phyloP scores from a whole-genome alignment of 2,329 filamentous ascomycete species.

The Aquanectria penicillioides region DNA sequence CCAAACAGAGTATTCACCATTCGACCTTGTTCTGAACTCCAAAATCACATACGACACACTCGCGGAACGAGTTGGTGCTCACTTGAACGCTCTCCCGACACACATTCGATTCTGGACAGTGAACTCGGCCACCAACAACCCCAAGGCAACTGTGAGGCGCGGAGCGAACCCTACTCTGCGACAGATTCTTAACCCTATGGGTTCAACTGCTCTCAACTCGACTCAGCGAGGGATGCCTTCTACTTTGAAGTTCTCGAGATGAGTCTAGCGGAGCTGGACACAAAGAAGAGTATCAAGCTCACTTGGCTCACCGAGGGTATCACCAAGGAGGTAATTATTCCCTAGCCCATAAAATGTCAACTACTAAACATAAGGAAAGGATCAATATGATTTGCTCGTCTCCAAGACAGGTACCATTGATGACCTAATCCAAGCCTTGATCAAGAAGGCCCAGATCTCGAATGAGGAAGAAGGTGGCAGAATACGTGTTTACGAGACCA shows the following conservation, averaged over 20 bases:
- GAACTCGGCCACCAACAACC: slow-evolving; percentile 78
- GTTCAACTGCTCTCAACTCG: slow-evolving; percentile 72
- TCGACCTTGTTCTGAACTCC: slow-evolving; percentile 82
- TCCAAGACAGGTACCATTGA: slow-evolving; percentile 84
- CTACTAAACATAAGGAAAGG: slow-evolving; percentile 56
- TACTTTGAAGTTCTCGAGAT: slow-evolving; percentile 96
- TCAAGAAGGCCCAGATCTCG: slow-evolving; percentile 83
- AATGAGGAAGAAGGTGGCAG: slow-evolving; percentile 76
- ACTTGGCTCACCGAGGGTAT: slow-evolving; percentile 90
- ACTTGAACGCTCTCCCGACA: slow-evolving; percentile 80
- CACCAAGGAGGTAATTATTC: slow-evolving; percentile 76
- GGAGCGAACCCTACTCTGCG: slow-evolving; percentile 75
- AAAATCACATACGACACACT: slow-evolving; percentile 93
- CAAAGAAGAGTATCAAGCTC: slow-evolving; percentile 87
- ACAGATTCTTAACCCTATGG: slow-evolving; percentile 81
- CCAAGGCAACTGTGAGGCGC: slow-evolving; percentile 82
- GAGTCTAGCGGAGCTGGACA: slow-evolving; percentile 91
- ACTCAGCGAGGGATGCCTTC: slow-evolving; percentile 80
- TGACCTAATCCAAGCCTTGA: slow-evolving; percentile 79
- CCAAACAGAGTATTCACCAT: slow-evolving; percentile 69
- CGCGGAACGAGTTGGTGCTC: slow-evolving; percentile 82
- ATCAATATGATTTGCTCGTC: slow-evolving; percentile 83
- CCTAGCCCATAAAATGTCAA: background rate
- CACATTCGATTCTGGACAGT: slow-evolving; percentile 94
- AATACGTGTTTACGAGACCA: slow-evolving; percentile 84